These are phyloP conservation scores for Forsythia suspensa DNA, from an alignment of 257 asterid genomes.

Conservation along the genomic window DNA sequence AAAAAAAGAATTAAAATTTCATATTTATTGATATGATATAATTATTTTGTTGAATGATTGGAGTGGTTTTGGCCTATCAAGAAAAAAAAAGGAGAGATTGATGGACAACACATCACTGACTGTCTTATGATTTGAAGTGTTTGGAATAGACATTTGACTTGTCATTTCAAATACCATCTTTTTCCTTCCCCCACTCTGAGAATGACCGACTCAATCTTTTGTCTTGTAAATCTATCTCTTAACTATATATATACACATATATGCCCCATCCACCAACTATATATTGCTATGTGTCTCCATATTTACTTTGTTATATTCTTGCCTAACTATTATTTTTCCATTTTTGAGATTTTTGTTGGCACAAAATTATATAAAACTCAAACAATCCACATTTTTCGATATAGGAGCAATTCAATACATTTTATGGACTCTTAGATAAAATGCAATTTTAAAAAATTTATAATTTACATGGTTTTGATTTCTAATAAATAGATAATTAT, in stretches of 20 bases:
- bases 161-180: constrained; percentile 50
- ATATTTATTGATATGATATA: background rate
- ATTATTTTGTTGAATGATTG: background rate
- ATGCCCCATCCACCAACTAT: constrained; percentile 26
- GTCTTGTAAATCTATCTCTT: constrained; percentile 8
- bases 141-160: constrained; percentile 73
- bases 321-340: background rate
- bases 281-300: background rate
- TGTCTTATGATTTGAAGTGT: constrained; percentile 72
- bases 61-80: constrained; percentile 14
- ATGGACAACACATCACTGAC: constrained; percentile 74
- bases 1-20: background rate
- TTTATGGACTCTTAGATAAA: too few species aligned
- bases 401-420: too few species aligned
- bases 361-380: too few species aligned
- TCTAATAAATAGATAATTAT: too few species aligned
- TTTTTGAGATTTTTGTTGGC: background rate
- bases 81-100: constrained; percentile 15
- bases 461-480: too few species aligned
- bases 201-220: constrained; percentile 20
- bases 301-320: background rate
- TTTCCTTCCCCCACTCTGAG: constrained; percentile 18
- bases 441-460: too few species aligned
- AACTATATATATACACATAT: background rate
- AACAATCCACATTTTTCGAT: too few species aligned